Evolutionary conservation across 2,329 filamentous ascomycete genomes (phyloP).

Genomic region (Botrytis sinoallii): DNA sequence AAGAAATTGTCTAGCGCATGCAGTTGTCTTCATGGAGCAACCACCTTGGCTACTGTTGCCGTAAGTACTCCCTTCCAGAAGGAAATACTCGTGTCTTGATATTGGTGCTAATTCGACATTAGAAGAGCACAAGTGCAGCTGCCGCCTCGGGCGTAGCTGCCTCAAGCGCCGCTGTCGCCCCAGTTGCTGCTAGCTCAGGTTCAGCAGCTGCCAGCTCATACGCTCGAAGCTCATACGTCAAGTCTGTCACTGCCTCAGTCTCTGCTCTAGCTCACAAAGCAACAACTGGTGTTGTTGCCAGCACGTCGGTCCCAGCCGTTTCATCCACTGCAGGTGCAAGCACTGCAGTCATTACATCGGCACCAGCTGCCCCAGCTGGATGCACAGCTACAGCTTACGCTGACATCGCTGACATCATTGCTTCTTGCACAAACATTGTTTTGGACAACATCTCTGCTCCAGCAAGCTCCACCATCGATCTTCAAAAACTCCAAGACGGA

Average conservation of each 20-base stretch:
- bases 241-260: background rate
- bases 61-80: background rate
- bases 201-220: background rate
- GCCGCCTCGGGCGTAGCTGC: background rate
- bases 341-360: background rate
- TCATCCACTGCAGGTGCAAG: background rate
- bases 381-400: conserved; percentile 54
- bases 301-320: background rate
- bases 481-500: conserved; percentile 42
- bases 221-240: background rate
- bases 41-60: conserved; percentile 1
- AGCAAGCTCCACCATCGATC: conserved; percentile 41
- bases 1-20: conserved; percentile 28
- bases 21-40: conserved; percentile 18
- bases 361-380: background rate
- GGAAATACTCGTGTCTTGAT: background rate
- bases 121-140: background rate
- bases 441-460: conserved; percentile 43
- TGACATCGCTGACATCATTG: conserved; percentile 40
- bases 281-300: background rate
- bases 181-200: background rate
- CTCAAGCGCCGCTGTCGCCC: background rate
- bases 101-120: background rate
- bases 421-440: conserved; percentile 43
- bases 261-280: background rate